Evolutionary conservation across 441 rosid genomes (phyloP), one percentile per base, ranked within the genome.

Genomic region (Adansonia rubrostipa): DNA sequence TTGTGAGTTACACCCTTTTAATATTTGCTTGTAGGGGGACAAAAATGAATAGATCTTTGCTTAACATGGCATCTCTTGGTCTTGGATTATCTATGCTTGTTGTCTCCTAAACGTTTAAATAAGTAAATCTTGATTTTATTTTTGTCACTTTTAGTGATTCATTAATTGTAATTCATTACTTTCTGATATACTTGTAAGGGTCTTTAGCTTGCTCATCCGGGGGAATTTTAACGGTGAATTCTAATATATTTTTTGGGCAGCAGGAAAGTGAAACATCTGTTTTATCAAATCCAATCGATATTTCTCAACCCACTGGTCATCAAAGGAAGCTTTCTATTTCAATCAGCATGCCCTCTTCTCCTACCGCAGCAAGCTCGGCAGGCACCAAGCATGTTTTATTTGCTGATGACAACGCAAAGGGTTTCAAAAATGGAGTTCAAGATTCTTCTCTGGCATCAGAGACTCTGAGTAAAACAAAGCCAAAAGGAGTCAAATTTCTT

Each of bases 291-390:
- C 45, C 19, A 65, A 75, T 4, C 7, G 57, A 66, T 60, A 79
- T 58, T 19, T 42, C 80, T 42, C 62, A 60, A 1, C 13, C 57
- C 54, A 17, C 14, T 8, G 60, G 75, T 51, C 81, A 74, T 78
- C 82, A 67, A 40, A 81, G 85, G 78, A 73, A 8, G 66, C 81
- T 67, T 36, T 80, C 88, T 14, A 62, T 85, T 75, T 91, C 92
- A 0, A 83, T 86, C 78, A 88, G 92, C 86, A 87, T 91, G 94
- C 92, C 92, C 3, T 58, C 78, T 50, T 84, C 91, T 71, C 91
- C 92, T 9, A 7, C 51, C 11, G 56, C 53, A 75, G 75, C 58
- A 20, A 75, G 33, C 71, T 58, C 77, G 9, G 33, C 65, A 13
- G 75, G 73, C 50, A 36, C 56, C 0, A 77, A 77, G 58, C 65